Conservation (phyloP, 805 yeast genomes). For the Tetrapisispora taiwanensis region DNA sequence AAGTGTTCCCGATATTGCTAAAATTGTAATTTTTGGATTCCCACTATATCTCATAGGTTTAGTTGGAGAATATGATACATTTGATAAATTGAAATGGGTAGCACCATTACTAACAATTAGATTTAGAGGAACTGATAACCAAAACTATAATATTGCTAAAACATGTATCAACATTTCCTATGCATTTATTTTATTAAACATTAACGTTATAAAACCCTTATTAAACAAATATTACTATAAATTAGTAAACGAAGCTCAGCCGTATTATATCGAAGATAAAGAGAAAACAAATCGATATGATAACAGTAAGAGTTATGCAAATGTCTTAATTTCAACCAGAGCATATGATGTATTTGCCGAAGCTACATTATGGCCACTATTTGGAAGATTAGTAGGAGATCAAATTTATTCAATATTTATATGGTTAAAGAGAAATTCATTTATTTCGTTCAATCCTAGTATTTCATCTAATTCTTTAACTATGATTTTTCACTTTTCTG, state of each 20-base stretch:
- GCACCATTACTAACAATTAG: constrained; percentile 10
- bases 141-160: background rate
- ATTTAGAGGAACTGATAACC: background rate
- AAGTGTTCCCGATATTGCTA: constrained; percentile 12
- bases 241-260: constrained; percentile 7
- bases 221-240: constrained; percentile 7
- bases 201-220: constrained; percentile 6
- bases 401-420: constrained; percentile 6
- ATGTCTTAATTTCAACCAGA: constrained; percentile 9
- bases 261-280: constrained; percentile 5
- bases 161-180: constrained; percentile 3
- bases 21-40: constrained; percentile 14
- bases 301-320: constrained; percentile 6
- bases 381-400: constrained; percentile 11
- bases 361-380: constrained; percentile 15
- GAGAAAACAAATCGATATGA: background rate
- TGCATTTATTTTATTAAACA: constrained; percentile 4
- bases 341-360: constrained; percentile 14
- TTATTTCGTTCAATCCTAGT: constrained; percentile 4
- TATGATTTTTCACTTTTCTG: constrained; percentile 19
- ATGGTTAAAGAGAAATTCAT: constrained; percentile 5
- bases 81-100: constrained; percentile 11
- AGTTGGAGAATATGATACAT: constrained; percentile 2
- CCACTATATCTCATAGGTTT: constrained; percentile 12
- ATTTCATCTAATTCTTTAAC: constrained; percentile 15